Conservation (phyloP, 768 basidiomycete genomes). For the Amanita rimosa region DNA sequence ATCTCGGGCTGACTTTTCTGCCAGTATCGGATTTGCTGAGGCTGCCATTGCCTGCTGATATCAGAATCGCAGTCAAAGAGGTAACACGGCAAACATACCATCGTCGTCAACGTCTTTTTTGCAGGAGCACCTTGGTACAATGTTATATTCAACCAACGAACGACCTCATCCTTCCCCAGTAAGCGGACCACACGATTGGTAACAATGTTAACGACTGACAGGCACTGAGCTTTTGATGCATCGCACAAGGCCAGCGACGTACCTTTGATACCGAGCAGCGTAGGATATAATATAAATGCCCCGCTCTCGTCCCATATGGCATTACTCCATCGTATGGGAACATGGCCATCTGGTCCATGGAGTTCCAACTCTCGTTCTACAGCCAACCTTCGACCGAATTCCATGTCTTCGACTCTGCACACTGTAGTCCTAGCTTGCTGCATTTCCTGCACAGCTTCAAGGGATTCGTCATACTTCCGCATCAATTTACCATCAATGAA, state of each 20-base stretch:
- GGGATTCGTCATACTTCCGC: constrained; percentile 91
- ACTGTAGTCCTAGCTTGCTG: constrained; percentile 95
- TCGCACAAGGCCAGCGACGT: constrained; percentile 2
- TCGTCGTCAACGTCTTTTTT: constrained; percentile 72
- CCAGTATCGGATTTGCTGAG: constrained; percentile 89
- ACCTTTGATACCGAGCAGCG: constrained; percentile 94
- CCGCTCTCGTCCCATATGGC: constrained; percentile 98
- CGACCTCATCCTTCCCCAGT: constrained; percentile 88
- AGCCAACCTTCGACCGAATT: constrained; percentile 94
- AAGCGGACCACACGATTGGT: constrained; percentile 87
- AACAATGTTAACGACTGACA: constrained; percentile 81
- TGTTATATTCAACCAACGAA: constrained; percentile 79
- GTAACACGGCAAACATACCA: constrained; percentile 33
- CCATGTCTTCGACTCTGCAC: constrained; percentile 95
- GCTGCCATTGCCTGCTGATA: constrained; percentile 76
- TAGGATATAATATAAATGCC: constrained; percentile 88
- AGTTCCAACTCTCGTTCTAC: constrained; percentile 85
- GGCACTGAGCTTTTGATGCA: not conserved
- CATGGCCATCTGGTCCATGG: constrained; percentile 60
- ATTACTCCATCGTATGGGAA: constrained; percentile 74
- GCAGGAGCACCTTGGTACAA: constrained; percentile 92
- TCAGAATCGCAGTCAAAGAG: constrained; percentile 4
- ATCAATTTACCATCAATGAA: constrained; percentile 84
- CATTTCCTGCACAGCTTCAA: constrained; percentile 93
- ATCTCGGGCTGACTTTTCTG: constrained; percentile 74